These are phyloP conservation scores for Fusarium pininemorale DNA, from an alignment of 2,329 filamentous ascomycete genomes.

Conservation along the genomic window DNA sequence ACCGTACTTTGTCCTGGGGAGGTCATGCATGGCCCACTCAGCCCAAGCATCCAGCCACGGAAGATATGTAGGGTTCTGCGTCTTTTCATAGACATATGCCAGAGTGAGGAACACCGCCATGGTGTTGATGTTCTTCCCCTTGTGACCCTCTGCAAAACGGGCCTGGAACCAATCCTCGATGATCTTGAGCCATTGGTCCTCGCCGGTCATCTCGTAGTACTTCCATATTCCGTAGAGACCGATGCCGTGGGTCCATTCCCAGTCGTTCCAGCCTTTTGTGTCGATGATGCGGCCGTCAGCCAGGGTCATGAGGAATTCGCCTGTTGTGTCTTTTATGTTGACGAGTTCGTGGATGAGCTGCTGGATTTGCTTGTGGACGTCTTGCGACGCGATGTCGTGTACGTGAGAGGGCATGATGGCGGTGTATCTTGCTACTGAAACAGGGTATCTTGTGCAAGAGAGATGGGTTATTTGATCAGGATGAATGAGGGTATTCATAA, in stretches of 20 bases:
- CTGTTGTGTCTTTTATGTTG: conserved; percentile 79
- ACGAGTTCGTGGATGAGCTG: conserved; percentile 77
- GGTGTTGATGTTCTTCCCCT: conserved; percentile 87
- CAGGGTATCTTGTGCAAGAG: neutral
- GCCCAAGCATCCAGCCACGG: conserved; percentile 85
- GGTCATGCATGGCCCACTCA: conserved; percentile 83
- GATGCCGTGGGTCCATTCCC: conserved; percentile 86
- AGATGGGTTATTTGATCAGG: neutral
- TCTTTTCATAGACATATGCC: conserved; percentile 81
- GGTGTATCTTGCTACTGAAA: neutral
- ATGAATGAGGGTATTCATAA: conserved; percentile 15
- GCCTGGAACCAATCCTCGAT: conserved; percentile 79
- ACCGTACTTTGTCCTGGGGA: conserved; percentile 75
- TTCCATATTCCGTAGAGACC: conserved; percentile 85
- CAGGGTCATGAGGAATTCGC: conserved; percentile 76
- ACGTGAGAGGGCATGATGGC: conserved; percentile 46
- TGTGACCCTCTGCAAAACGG: conserved; percentile 74
- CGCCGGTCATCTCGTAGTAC: conserved; percentile 78
- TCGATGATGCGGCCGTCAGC: conserved; percentile 80
- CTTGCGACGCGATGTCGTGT: conserved; percentile 56
- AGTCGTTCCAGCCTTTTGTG: conserved; percentile 85
- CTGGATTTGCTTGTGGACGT: conserved; percentile 66
- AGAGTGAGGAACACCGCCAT: conserved; percentile 82
- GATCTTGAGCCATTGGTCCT: conserved; percentile 66
- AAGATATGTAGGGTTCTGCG: conserved; percentile 71